These are phyloP conservation scores for Lotus japonicus DNA, from an alignment of 306 rosid species.

Conservation along the genomic window DNA sequence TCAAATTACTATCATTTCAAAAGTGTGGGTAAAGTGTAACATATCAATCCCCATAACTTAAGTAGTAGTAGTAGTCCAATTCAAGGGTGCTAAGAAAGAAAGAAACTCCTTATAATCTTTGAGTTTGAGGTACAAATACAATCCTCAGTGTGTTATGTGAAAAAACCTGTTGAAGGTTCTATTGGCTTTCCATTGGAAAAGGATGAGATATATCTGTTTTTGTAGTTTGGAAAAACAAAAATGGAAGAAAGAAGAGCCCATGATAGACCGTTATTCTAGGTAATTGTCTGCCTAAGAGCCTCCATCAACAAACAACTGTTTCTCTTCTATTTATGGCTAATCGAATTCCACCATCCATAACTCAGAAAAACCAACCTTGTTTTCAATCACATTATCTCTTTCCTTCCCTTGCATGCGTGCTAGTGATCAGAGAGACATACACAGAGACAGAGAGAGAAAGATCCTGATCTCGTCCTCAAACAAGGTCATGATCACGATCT, in stretches of 20 bases:
- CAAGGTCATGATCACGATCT: constrained; percentile 79
- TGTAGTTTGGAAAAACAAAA: background rate
- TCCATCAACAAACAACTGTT: constrained; percentile 19
- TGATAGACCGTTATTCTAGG: constrained; percentile 75
- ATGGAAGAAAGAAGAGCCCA: constrained; percentile 29
- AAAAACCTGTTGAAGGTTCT: background rate
- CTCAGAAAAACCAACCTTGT: constrained; percentile 15
- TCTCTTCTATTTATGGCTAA: constrained; percentile 47
- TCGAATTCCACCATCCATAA: constrained; percentile 42
- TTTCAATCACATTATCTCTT: constrained; percentile 17
- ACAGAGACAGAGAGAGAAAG: constrained; percentile 14
- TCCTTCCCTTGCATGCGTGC: constrained; percentile 8
- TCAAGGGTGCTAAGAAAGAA: no score
- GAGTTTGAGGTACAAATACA: no score
- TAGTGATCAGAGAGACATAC: constrained; percentile 11
- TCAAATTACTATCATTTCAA: no score
- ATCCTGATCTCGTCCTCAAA: constrained; percentile 48
- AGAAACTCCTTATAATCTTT: no score
- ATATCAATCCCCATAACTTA: no score
- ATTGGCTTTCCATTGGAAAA: background rate
- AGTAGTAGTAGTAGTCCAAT: no score
- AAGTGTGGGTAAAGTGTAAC: no score
- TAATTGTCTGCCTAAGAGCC: constrained; percentile 14
- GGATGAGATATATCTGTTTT: background rate
- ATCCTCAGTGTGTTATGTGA: background rate